These are phyloP conservation scores for Fusarium tupiense DNA, from an alignment of 2,329 filamentous ascomycete species.

Conservation along the genomic window DNA sequence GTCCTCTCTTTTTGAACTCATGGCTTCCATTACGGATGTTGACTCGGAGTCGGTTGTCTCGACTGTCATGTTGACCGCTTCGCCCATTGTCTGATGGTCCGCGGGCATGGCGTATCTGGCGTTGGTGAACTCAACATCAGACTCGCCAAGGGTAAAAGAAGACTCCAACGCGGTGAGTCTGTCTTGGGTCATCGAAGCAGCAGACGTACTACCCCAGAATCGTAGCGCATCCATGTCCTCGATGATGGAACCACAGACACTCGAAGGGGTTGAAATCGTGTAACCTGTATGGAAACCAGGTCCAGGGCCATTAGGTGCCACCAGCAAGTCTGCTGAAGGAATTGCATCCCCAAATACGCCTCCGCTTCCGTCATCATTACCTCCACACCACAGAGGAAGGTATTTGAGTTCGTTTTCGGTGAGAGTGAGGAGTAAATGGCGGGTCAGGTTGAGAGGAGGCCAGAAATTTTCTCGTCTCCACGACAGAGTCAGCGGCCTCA, in stretches of 20 bases:
- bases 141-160: conserved; percentile 45
- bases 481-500: conserved; percentile 33
- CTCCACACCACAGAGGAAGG: conserved; percentile 73
- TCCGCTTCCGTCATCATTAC: conserved; percentile 60
- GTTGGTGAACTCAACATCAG: conserved; percentile 46
- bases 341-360: conserved; percentile 57
- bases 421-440: conserved; percentile 63
- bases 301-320: conserved; percentile 58
- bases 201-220: conserved; percentile 47
- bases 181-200: conserved; percentile 49
- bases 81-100: conserved; percentile 41
- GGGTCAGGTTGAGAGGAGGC: conserved; percentile 49
- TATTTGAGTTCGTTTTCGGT: conserved; percentile 67
- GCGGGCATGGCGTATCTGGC: conserved; percentile 49
- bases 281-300: conserved; percentile 58
- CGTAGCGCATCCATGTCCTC: conserved; percentile 49
- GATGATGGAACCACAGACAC: conserved; percentile 48
- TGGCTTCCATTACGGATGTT: conserved; percentile 5
- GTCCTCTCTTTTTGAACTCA: conserved; percentile 4
- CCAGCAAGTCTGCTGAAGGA: conserved; percentile 49
- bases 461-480: conserved; percentile 47
- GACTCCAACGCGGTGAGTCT: conserved; percentile 48
- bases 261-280: conserved; percentile 49
- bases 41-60: conserved; percentile 35
- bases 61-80: conserved; percentile 39